phyloP scores from a whole-genome alignment of 805 yeast genomes.

The Myxozyma kluyveri region DNA sequence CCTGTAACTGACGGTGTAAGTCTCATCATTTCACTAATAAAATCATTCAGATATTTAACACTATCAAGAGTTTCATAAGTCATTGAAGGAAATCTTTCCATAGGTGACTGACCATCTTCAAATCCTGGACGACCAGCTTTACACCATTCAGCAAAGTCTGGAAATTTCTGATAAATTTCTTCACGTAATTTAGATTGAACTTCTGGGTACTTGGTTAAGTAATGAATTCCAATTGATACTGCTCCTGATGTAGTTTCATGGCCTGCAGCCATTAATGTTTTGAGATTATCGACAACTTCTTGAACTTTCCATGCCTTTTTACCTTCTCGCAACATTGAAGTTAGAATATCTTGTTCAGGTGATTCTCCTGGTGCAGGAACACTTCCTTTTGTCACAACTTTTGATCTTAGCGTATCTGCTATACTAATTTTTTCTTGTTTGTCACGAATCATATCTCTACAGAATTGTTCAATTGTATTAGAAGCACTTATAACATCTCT shows the following conservation, averaged over 20 bases:
- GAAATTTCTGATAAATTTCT: slow-evolving; percentile 15
- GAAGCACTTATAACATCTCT: slow-evolving; percentile 2
- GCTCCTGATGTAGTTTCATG: slow-evolving; percentile 27
- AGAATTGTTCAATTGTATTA: slow-evolving; percentile 3
- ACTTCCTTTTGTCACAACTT: not conserved
- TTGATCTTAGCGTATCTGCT: slow-evolving; percentile 16
- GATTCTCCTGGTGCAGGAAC: not conserved
- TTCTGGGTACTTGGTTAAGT: slow-evolving; percentile 14
- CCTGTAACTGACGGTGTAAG: slow-evolving; percentile 14
- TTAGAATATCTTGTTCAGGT: slow-evolving; percentile 10
- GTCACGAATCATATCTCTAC: slow-evolving; percentile 12
- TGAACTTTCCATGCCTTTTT: slow-evolving; percentile 1
- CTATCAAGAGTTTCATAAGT: slow-evolving; percentile 15
- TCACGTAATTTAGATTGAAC: slow-evolving; percentile 15
- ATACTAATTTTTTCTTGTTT: slow-evolving; percentile 20
- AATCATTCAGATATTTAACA: slow-evolving; percentile 7
- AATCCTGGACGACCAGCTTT: not conserved
- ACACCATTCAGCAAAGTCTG: slow-evolving; percentile 3
- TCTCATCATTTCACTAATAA: slow-evolving; percentile 13
- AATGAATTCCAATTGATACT: slow-evolving; percentile 10
- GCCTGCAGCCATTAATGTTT: slow-evolving; percentile 29
- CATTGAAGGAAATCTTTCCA: not conserved
- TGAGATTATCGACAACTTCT: slow-evolving; percentile 19
- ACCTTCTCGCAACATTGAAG: slow-evolving; percentile 14
- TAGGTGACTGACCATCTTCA: not conserved